Evolutionary conservation across 2,329 filamentous ascomycete species (phyloP).

Genomic region (Fusarium brachygibbosum): DNA sequence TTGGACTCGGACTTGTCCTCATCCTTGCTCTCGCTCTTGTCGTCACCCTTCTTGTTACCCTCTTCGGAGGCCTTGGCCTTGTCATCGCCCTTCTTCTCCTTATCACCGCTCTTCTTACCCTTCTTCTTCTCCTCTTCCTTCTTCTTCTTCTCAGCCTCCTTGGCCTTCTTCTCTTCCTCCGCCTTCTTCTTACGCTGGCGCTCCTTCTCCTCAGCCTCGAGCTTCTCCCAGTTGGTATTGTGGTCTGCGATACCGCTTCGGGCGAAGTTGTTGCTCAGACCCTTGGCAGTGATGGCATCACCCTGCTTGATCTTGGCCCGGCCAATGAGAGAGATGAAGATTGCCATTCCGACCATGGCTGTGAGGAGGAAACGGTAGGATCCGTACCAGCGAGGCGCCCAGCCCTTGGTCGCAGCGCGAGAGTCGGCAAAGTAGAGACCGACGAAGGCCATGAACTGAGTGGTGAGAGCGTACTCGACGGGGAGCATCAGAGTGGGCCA

Average conservation of each 20-base stretch:
- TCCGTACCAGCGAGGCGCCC: constrained; percentile 87
- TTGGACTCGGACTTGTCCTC: constrained; percentile 22
- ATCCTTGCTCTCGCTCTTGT: constrained; percentile 41
- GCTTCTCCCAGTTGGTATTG: constrained; percentile 61
- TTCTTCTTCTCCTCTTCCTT: constrained; percentile 52
- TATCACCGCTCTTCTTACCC: constrained; percentile 41
- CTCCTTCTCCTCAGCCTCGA: constrained; percentile 59
- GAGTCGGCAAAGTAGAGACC: constrained; percentile 88
- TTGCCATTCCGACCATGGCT: constrained; percentile 86
- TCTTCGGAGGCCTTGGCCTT: constrained; percentile 32
- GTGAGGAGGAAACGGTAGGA: constrained; percentile 94
- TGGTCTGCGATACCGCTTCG: constrained; percentile 53
- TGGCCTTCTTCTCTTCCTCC: constrained; percentile 55
- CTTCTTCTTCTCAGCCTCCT: constrained; percentile 53
- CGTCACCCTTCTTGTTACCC: constrained; percentile 37
- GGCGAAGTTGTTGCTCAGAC: constrained; percentile 57
- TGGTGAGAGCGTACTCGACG: constrained; percentile 85
- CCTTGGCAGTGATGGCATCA: constrained; percentile 50
- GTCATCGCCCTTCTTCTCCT: constrained; percentile 46
- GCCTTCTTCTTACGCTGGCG: constrained; percentile 56
- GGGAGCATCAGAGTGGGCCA: constrained; percentile 93
- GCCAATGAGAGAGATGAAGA: constrained; percentile 84
- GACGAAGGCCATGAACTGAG: constrained; percentile 87
- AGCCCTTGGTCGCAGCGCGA: constrained; percentile 78
- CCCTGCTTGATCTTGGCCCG: constrained; percentile 77